Base-by-base conservation (phyloP, 1,284 basidiomycete species). In the Xerocomus amazonicus region DNA sequence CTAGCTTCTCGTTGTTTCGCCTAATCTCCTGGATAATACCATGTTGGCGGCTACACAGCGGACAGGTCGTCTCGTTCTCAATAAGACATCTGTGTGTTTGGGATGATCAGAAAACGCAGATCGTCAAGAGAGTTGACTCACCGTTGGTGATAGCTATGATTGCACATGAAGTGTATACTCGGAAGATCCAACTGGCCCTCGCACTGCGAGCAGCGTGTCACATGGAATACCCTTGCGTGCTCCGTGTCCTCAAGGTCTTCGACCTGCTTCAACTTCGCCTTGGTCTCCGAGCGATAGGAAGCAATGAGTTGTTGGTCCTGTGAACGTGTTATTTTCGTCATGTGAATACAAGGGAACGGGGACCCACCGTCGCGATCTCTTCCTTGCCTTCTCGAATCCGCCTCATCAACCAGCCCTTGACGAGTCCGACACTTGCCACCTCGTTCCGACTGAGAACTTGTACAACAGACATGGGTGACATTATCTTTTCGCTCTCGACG, bases 91-190 rank as follows among this genome's bases (percentile, higher is more conserved):
- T 94, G 26, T 14, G 23, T 27, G 7, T n/a, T n/a, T 2, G 6
- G 35, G 17, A 9, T n/a, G 1, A 40, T 51, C 35, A 59, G 32
- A 26, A 36, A 19, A 23, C 10, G 6, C 19, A 9, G 9, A 9
- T 23, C 10, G 19, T 33, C 8, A 19, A 9, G 19, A 29, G 44
- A 38, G 9, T 13, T 34, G 44, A 56, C 71, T 17, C 45, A 90
- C 89, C 92, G 76, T 67, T 96, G 92, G 66, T 99, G 97, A 72
- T 92, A 99, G 54, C 89, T 93, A 68, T 99, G 96, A 62, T 90
- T 87, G 71, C 95, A 99, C 95, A 98, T 97, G 63, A 98, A 99
- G 69, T 99, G 95, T 4, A 98, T 80, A 51, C 83, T 89, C 0
- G 96, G 96, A 16, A 97, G 78, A 66, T 97, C 94, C 52, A 98